Percentiles rank a stretch among this genome's conserved stretches.
Conservation (phyloP, 305 asterid genomes). For the Solanum aculeatissimum region DNA sequence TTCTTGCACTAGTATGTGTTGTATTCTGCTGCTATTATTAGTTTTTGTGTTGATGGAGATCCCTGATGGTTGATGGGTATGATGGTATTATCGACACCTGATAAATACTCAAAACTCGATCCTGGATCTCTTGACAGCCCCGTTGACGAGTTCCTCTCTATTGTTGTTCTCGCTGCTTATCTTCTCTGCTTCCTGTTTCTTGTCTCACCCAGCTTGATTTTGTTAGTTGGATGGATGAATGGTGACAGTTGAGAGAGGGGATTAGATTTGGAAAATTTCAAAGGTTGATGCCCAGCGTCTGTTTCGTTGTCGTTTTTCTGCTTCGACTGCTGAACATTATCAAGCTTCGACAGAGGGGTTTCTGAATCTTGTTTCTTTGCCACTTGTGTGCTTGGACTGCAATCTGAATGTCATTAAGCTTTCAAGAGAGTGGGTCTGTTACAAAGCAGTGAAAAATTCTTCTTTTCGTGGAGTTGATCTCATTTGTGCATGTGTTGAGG, state of each 20-base stretch:
- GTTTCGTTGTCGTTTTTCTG: no score
- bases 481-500: not conserved
- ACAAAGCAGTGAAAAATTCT: not conserved
- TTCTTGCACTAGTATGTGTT: not conserved
- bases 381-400: not conserved
- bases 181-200: not conserved
- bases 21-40: not conserved
- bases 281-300: not conserved
- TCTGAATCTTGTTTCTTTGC: not conserved
- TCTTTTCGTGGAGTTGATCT: not conserved
- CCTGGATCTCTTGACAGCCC: not conserved
- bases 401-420: not conserved
- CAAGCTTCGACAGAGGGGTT: no score
- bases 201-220: not conserved
- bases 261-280: not conserved
- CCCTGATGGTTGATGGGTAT: no score
- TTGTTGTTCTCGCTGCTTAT: not conserved
- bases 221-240: not conserved
- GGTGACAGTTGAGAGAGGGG: not conserved
- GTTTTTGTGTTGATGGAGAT: not conserved
- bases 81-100: not conserved
- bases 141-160: not conserved
- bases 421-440: not conserved
- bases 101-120: not conserved
- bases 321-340: no score